Evolutionary conservation across 768 basidiomycete species (phyloP), one percentile per base, ranked within the genome.

Genomic region (Suillus americanus): DNA sequence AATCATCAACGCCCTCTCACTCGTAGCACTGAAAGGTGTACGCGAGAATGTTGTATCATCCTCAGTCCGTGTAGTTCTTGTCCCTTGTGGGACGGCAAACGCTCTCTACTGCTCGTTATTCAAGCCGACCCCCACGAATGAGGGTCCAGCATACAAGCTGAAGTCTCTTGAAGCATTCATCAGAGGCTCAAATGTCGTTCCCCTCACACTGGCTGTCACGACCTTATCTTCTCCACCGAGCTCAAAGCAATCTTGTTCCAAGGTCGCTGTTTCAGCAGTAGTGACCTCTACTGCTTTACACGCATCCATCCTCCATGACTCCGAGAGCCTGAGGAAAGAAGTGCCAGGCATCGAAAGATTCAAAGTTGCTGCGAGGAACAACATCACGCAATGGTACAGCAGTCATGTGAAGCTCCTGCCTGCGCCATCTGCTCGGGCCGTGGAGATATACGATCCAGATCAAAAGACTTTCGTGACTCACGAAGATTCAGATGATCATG

Each of bases 31-130:
- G 46, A 72, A 68, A 25, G 73, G 69, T 23, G 67, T 65, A 20
- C 68, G 68, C 56, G 59, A 67, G 6, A 67, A 63, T 18, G 57
- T 63, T 4, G 64, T 64, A 25, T 46, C 64, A 53, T 57, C 65
- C 68, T 30, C 69, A 68, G 41, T 89, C 62, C 71, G 70, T 40
- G 79, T 89, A 65, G 86, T 79, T 20, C 82, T 84, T 55, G 78
- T 92, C 51, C 94, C 95, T 5, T 85, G 85, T 59, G 95, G 95
- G 30, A 97, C 95, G n/a, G 95, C 95, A 50, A 98, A 99, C 74
- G 97, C 97, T 0, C 81, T 97, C 40, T 95, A 90, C 75, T 82
- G 86, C 7, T 88, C 92, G 8, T 77, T 95, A 35, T 96, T 91
- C 75, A 88, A 88, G 0, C 84, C 86, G 0, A 54, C 65, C 23